These are phyloP conservation scores for Pseudogymnoascus sp. DNA, from an alignment of 2,329 filamentous ascomycete species.

Conservation along the genomic window DNA sequence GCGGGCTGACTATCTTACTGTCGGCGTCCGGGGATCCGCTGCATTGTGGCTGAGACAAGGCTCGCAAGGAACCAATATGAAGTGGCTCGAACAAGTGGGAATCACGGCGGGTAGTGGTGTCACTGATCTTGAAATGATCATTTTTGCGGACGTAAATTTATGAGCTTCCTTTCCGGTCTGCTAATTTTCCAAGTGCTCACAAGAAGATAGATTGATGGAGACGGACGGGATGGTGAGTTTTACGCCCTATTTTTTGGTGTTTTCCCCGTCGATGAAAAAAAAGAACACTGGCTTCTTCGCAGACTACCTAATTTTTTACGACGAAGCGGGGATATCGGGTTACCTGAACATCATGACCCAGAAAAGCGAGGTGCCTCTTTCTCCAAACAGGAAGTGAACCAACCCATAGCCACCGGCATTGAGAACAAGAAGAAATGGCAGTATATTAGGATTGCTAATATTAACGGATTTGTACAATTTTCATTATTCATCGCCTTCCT, in stretches of 20 bases:
- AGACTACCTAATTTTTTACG: not conserved
- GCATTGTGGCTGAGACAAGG: not conserved
- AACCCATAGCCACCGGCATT: not conserved
- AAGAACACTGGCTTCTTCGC: not conserved
- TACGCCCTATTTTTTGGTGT: not conserved
- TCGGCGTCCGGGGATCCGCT: not conserved
- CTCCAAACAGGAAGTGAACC: not conserved
- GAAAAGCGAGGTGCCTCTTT: not conserved
- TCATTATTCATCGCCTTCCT: not conserved
- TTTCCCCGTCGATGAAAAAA: not conserved
- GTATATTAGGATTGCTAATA: not conserved
- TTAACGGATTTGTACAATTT: not conserved
- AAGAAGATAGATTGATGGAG: not conserved
- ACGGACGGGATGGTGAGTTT: not conserved
- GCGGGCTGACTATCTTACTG: not conserved
- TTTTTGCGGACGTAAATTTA: not conserved
- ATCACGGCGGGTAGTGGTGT: not conserved
- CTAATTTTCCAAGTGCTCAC: not conserved
- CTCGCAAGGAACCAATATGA: not conserved
- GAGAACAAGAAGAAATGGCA: not conserved
- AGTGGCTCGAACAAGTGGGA: not conserved
- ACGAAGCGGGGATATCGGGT: not conserved
- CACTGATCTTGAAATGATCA: not conserved
- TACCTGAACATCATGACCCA: not conserved
- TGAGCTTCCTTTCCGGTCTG: not conserved